Conservation (phyloP, 345 rosid species). For the Murraya koenigii region DNA sequence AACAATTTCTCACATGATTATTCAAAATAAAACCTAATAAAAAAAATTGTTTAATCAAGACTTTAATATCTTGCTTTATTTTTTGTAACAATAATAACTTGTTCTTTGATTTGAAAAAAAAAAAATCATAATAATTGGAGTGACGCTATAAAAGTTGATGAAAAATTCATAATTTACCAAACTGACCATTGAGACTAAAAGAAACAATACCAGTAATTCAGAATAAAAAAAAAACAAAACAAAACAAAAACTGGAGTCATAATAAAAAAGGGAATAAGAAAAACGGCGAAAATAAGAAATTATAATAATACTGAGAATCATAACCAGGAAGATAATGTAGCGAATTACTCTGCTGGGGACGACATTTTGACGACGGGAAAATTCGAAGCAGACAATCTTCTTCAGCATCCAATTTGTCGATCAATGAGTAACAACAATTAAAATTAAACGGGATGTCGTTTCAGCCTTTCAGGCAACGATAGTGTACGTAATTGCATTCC, state of each 20-base stretch:
- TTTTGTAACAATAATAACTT: too few relatives aligned
- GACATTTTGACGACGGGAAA: conserved; percentile 22
- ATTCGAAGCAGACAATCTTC: conserved; percentile 1
- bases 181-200: background rate
- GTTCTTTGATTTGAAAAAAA: too few relatives aligned
- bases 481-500: background rate
- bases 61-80: too few relatives aligned
- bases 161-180: background rate
- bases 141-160: too few relatives aligned
- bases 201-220: background rate
- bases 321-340: background rate
- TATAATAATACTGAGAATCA: background rate
- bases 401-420: background rate
- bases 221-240: background rate
- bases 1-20: too few relatives aligned
- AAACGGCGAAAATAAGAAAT: background rate
- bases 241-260: background rate
- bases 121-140: too few relatives aligned
- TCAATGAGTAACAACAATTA: background rate
- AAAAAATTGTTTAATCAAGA: too few relatives aligned
- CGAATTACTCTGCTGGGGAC: conserved; percentile 37
- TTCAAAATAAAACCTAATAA: too few relatives aligned
- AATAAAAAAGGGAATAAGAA: background rate
- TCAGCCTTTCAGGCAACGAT: background rate
- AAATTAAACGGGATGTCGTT: background rate